These are phyloP conservation scores for Leccinellum albellum DNA, from an alignment of 768 basidiomycete genomes.

Conservation along the genomic window DNA sequence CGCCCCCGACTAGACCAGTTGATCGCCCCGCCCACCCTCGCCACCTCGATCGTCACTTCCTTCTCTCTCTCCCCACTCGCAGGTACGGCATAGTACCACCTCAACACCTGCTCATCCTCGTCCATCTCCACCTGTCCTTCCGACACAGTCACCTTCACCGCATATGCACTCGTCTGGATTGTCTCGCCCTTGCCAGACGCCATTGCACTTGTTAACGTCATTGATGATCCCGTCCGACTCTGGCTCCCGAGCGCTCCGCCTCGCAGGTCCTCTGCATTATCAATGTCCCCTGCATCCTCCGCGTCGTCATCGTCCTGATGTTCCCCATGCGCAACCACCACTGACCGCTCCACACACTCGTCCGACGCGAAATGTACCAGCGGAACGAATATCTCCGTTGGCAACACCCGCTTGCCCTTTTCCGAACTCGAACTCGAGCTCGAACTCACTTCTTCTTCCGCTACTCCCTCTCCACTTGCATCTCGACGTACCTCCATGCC, in stretches of 20 bases:
- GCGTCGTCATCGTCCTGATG: background rate
- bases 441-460: background rate
- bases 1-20: constrained; percentile 13
- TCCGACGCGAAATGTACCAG: constrained; percentile 79
- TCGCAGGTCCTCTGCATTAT: background rate
- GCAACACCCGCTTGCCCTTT: constrained; percentile 32
- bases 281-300: background rate
- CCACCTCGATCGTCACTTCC: constrained; percentile 40
- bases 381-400: constrained; percentile 92
- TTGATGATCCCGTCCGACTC: constrained; percentile 13
- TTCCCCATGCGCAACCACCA: background rate
- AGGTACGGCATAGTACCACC: constrained; percentile 46
- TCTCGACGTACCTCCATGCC: background rate
- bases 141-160: constrained; percentile 41
- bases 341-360: constrained; percentile 22
- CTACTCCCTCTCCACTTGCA: background rate
- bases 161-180: constrained; percentile 29
- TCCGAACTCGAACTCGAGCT: background rate
- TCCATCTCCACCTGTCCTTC: constrained; percentile 46
- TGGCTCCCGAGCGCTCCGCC: background rate
- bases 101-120: constrained; percentile 47
- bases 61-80: constrained; percentile 17
- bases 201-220: constrained; percentile 6
- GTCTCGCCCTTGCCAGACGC: background rate
- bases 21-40: constrained; percentile 41